Evolutionary conservation across 805 yeast genomes (phyloP), one percentile per base, ranked within the genome.

Genomic region (Candida wancherniae): DNA sequence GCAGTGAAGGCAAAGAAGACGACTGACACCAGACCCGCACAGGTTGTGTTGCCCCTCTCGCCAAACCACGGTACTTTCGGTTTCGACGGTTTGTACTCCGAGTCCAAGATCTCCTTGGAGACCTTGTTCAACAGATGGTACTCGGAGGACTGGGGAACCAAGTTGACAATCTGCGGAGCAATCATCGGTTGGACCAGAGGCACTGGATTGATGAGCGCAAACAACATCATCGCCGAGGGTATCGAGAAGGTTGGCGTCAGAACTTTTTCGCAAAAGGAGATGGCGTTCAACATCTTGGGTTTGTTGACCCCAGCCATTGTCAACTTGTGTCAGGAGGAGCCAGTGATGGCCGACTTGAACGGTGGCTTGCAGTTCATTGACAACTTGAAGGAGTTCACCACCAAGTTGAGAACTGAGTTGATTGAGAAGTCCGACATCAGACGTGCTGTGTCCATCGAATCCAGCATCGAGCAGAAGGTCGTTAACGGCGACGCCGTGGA

Each of bases 141-240:
- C 64, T 88, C 98, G 28, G 99, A 92, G 72, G 83, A 87, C 38
- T 92, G 99, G 99, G 80, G 82, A 26, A 69, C 83, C 45, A 92
- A 84, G 69, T 78, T 92, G 67, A 92, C 97, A 37, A 71, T 92
- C 39, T 88, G 97, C 64, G 99, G 99, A 72, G 97, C 98, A 26
- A 75, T 92, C 47, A 92, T 92, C 62, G 99, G 99, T 59, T 92
- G 99, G 99, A 92, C 99, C 44, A 85, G 99, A 75, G 99, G 99
- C 64, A 92, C 99, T 38, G 99, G 99, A 56, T 79, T 92, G 57
- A 92, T 92, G 99, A 74, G 87, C 54, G 97, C 81, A 50, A 92
- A 92, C 75, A 92, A 92, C 70, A 82, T 86, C 58, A 85, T 92
- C 60, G 96, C 99, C 40, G 96, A 88, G 67, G 97, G 97, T 48